Evolutionary conservation across 805 yeast genomes (phyloP).

Genomic region (Teunomyces gatunensis): DNA sequence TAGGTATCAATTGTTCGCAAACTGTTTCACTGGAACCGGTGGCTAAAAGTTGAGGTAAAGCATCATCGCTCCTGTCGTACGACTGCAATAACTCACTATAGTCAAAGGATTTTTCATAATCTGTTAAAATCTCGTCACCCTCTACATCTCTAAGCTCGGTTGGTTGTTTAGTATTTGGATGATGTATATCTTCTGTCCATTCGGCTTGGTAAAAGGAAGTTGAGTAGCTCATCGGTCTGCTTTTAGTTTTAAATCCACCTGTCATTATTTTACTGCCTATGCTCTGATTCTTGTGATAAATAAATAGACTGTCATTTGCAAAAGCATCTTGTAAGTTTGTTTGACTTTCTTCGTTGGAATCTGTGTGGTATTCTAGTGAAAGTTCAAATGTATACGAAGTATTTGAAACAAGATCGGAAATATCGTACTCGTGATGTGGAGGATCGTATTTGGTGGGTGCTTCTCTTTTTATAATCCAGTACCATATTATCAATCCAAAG

Average conservation of each 20-base stretch:
- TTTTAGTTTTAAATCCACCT: too few species aligned
- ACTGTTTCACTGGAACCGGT: neutral
- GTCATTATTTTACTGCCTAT: too few species aligned
- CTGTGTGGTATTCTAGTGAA: neutral
- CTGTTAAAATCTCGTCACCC: neutral
- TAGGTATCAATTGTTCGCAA: neutral
- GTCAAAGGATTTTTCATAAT: neutral
- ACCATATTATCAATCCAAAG: neutral
- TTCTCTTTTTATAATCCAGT: too few species aligned
- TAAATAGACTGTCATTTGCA: neutral
- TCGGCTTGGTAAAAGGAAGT: too few species aligned
- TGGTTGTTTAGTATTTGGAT: too few species aligned
- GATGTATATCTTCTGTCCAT: too few species aligned
- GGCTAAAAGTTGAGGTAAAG: neutral
- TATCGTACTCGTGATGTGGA: neutral
- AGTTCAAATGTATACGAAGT: neutral
- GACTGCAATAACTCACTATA: neutral
- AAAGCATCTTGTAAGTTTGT: neutral
- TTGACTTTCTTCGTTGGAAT: neutral
- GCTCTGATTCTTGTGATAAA: neutral
- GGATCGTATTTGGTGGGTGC: neutral
- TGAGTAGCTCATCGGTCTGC: too few species aligned
- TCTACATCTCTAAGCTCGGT: too few species aligned
- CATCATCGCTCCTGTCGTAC: neutral
- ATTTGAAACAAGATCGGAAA: neutral